These are phyloP conservation scores for Schwanniomyces pseudopolymorphus DNA, from an alignment of 805 yeast species.

Conservation along the genomic window DNA sequence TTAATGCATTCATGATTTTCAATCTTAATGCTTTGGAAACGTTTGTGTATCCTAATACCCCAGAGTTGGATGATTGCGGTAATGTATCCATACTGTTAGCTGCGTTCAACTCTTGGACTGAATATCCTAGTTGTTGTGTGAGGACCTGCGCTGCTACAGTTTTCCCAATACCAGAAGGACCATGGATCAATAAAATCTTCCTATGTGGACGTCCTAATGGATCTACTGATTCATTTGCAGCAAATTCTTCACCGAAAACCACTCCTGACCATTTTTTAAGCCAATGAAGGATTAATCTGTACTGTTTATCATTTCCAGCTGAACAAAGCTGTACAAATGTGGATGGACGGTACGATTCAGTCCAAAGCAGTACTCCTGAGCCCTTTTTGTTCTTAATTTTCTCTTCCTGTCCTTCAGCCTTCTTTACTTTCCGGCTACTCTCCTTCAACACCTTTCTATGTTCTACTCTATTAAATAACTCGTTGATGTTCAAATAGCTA, in stretches of 20 bases:
- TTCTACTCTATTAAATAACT: constrained; percentile 18
- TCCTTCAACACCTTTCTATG: constrained; percentile 15
- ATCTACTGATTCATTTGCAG: constrained; percentile 19
- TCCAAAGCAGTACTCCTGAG: constrained; percentile 24
- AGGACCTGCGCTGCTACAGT: constrained; percentile 85
- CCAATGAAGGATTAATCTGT: constrained; percentile 40
- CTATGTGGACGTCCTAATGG: constrained; percentile 39
- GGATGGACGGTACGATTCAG: constrained; percentile 41
- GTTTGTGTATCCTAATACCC: constrained; percentile 8
- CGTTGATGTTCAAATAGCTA: constrained; percentile 8
- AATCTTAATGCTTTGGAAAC: constrained; percentile 32
- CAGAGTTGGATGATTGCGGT: constrained; percentile 45
- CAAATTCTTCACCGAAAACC: constrained; percentile 26
- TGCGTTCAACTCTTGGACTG: constrained; percentile 83
- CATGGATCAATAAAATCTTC: constrained; percentile 73
- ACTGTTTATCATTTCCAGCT: constrained; percentile 45
- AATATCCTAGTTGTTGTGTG: constrained; percentile 79
- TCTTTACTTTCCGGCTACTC: constrained; percentile 9
- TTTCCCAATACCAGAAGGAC: constrained; percentile 94
- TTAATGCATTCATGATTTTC: constrained; percentile 54
- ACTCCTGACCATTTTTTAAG: constrained; percentile 36
- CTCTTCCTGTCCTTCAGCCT: background rate
- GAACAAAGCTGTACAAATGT: constrained; percentile 37
- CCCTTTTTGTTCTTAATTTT: background rate
- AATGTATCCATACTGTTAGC: constrained; percentile 41